phyloP scores from a whole-genome alignment of 2,329 filamentous ascomycete species.

The Xylariales sp. region DNA sequence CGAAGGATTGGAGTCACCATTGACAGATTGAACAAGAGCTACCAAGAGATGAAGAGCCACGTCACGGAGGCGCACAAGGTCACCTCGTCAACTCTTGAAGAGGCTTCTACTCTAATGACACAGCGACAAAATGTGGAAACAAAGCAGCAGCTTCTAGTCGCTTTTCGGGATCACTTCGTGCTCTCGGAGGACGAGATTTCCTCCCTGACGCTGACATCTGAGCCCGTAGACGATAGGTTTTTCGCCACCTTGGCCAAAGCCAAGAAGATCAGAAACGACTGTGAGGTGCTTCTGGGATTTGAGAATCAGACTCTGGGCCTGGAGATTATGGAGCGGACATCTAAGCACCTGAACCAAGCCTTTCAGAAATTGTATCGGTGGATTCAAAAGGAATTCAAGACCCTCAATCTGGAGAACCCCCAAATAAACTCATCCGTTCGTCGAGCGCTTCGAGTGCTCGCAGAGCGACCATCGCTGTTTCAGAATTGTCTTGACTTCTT shows the following conservation, averaged over 20 bases:
- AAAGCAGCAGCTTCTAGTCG: slow-evolving; percentile 72
- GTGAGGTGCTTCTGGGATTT: slow-evolving; percentile 81
- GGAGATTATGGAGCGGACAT: slow-evolving; percentile 88
- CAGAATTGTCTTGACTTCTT: slow-evolving; percentile 93
- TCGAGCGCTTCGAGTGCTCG: slow-evolving; percentile 77
- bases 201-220: slow-evolving; percentile 70
- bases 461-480: slow-evolving; percentile 85
- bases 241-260: slow-evolving; percentile 73
- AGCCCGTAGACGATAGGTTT: slow-evolving; percentile 81
- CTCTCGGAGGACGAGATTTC: slow-evolving; percentile 76
- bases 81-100: slow-evolving; percentile 69
- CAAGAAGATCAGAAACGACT: slow-evolving; percentile 84
- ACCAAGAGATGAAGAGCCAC: slow-evolving; percentile 74
- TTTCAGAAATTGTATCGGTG: slow-evolving; percentile 96
- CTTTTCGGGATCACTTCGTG: slow-evolving; percentile 79
- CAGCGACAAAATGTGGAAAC: slow-evolving; percentile 71
- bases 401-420: slow-evolving; percentile 87
- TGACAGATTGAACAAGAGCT: slow-evolving; percentile 71
- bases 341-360: slow-evolving; percentile 78
- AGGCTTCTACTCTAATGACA: slow-evolving; percentile 68
- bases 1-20: slow-evolving; percentile 78
- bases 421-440: slow-evolving; percentile 85
- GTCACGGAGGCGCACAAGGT: slow-evolving; percentile 71
- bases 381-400: slow-evolving; percentile 91
- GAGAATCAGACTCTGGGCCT: slow-evolving; percentile 85